Conservation (phyloP, 495 filamentous ascomycete genomes). For the Sordaria brevicollis region DNA sequence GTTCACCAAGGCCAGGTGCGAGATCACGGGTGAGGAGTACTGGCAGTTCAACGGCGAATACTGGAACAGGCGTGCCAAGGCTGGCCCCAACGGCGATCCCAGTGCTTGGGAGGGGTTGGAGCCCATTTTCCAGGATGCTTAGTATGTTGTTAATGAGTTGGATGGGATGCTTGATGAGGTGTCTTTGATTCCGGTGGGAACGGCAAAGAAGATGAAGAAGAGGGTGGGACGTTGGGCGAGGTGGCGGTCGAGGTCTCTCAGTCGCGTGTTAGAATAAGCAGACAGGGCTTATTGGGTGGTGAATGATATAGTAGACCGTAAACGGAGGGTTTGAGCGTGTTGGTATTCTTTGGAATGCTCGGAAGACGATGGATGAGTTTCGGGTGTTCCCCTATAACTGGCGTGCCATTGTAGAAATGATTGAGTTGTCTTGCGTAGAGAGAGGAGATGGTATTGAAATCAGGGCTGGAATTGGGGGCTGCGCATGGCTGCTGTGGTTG, state of each 20-base stretch:
- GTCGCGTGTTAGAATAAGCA: not conserved
- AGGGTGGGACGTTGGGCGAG: not conserved
- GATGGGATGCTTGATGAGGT: not conserved
- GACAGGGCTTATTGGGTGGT: not conserved
- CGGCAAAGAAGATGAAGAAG: not conserved
- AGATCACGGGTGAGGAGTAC: slow-evolving; percentile 78
- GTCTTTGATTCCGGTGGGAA: not conserved
- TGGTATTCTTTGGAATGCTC: not conserved
- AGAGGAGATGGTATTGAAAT: not conserved
- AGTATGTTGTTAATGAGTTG: not conserved
- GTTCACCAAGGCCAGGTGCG: slow-evolving; percentile 64
- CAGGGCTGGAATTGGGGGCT: not conserved
- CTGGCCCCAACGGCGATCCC: slow-evolving; percentile 33
- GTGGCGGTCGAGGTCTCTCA: not conserved
- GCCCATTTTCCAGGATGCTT: slow-evolving; percentile 26
- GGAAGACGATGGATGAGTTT: not conserved
- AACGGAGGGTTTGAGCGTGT: not conserved
- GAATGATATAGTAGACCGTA: not conserved
- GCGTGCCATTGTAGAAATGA: not conserved
- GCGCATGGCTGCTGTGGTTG: not conserved
- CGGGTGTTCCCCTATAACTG: not conserved
- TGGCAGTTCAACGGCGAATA: slow-evolving; percentile 86
- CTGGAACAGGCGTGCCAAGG: slow-evolving; percentile 59
- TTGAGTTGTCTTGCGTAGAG: not conserved
- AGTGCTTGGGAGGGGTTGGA: slow-evolving; percentile 40